Conservation (phyloP, 2,329 filamentous ascomycete species). For the Arachnomyces sp. region DNA sequence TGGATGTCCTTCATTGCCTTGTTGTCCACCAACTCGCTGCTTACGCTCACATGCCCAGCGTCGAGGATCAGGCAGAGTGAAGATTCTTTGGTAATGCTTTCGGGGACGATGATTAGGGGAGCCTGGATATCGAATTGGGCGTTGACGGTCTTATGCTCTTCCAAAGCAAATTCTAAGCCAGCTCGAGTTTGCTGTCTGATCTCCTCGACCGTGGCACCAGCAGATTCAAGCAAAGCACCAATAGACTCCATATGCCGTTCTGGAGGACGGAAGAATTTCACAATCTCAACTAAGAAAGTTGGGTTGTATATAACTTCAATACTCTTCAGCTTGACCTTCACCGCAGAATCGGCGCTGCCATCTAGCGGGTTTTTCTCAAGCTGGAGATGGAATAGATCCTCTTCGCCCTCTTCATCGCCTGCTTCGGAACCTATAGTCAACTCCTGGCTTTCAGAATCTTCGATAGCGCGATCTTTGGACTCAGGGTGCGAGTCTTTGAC, state of each 20-base stretch:
- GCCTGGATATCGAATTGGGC: constrained; percentile 92
- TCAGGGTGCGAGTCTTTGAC: constrained; percentile 75
- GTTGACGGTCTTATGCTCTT: constrained; percentile 97
- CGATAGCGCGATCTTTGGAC: constrained; percentile 34
- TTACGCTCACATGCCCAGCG: constrained; percentile 89
- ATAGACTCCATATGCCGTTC: constrained; percentile 99
- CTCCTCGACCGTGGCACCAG: constrained; percentile 90
- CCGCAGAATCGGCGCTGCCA: constrained; percentile 78
- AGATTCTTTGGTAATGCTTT: constrained; percentile 73
- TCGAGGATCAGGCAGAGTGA: constrained; percentile 90
- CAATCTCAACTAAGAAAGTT: constrained; percentile 79
- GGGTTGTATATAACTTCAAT: constrained; percentile 98
- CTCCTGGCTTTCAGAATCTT: constrained; percentile 23
- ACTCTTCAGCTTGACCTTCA: constrained; percentile 86
- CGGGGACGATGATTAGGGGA: constrained; percentile 89
- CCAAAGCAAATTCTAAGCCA: constrained; percentile 87
- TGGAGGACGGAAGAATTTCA: constrained; percentile 91
- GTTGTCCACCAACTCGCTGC: constrained; percentile 87
- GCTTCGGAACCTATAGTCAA: constrained; percentile 36
- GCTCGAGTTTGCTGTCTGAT: constrained; percentile 91
- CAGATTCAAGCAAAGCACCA: constrained; percentile 86
- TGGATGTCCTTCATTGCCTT: constrained; percentile 84
- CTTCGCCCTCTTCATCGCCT: constrained; percentile 39
- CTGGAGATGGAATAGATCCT: constrained; percentile 85
- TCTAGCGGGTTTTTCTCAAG: constrained; percentile 95